Base-by-base conservation (phyloP, 768 basidiomycete genomes). In the Serendipita sp. region DNA sequence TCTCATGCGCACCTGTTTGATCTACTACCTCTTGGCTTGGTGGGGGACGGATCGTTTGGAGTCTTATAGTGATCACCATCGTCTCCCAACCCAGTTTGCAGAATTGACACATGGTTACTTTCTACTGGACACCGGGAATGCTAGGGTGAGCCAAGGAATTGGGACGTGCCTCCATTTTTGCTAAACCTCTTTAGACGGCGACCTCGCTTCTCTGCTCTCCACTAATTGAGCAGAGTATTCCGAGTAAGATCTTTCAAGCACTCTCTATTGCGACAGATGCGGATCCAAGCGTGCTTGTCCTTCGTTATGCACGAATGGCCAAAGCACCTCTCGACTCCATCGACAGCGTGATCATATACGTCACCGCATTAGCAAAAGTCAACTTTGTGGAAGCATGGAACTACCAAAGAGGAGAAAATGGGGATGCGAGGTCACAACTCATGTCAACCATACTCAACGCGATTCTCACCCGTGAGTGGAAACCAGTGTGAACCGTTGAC, bases 241-340 rank as follows among this genome's bases (percentile, higher is more conserved):
- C 37, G 10, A 10, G 8, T 10, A 60, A 60, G 28, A 35, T 60
- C 56, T 60, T 60, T 60, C 56, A 60, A 10, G 56, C 56, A 10
- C 56, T 60, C 37, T 60, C 56, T 30, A 60, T 60, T 32, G 28
- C 56, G 56, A 60, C 56, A 10, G 56, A 60, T 35, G 56, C 16
- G 3, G 56, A 60, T 37, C 56, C 56, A 8, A 24, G 10, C 10
- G 56, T 24, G 28, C 56, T 60, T 30, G 32, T 60, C 56, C 56
- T 60, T 10, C 56, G 56, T n/a, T 60, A 60, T 38, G 56, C 56
- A 60, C 56, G 56, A 28, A 60, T 60, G 56, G 56, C 56, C 24
- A 60, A 60, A 38, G 16, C 56, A n/a, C 16, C 16, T 4, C 18
- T 60, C 3, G 32, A 60, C 10, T n/a, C 56, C 16, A 24, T 10